Evolutionary conservation across 1,139 yeast species (phyloP).

Genomic region (Saccharomyces uvarum): DNA sequence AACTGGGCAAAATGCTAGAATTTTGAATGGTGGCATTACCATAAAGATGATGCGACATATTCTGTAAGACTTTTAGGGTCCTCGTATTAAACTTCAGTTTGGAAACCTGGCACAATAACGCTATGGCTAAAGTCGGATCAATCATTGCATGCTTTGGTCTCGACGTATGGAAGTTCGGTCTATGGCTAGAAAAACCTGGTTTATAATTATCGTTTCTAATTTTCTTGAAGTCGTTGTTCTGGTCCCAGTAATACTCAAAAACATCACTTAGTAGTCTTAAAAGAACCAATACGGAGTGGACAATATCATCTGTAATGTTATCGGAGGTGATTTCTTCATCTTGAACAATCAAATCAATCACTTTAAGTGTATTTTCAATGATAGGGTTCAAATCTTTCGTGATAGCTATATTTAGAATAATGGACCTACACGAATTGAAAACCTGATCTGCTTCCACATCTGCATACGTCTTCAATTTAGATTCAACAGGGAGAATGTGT

Average conservation of each 20-base stretch:
- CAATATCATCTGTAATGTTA: slow-evolving; percentile 13
- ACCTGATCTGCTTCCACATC: slow-evolving; percentile 25
- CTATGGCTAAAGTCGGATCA: slow-evolving; percentile 14
- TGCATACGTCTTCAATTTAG: slow-evolving; percentile 14
- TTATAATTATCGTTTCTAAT: slow-evolving; percentile 4
- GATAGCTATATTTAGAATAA: slow-evolving; percentile 20
- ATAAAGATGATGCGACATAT: slow-evolving; percentile 16
- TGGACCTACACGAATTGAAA: slow-evolving; percentile 18
- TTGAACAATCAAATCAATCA: slow-evolving; percentile 19
- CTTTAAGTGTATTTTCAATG: slow-evolving; percentile 15
- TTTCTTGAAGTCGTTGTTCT: slow-evolving; percentile 8
- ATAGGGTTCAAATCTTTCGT: slow-evolving; percentile 18
- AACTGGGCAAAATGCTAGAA: slow-evolving; percentile 15
- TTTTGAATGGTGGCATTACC: slow-evolving; percentile 13
- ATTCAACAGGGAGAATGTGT: slow-evolving; percentile 18
- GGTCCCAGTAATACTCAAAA: slow-evolving; percentile 26
- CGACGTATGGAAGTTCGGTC: slow-evolving; percentile 21
- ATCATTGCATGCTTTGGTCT: slow-evolving; percentile 19
- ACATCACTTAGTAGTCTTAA: slow-evolving; percentile 25
- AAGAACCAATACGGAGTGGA: slow-evolving; percentile 22
- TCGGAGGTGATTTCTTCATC: slow-evolving; percentile 13
- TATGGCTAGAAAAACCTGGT: slow-evolving; percentile 26
- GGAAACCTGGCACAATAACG: slow-evolving; percentile 14
- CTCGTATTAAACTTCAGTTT: slow-evolving; percentile 21
- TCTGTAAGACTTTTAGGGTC: slow-evolving; percentile 14